These are phyloP conservation scores for Talaromyces sp. DNA, from an alignment of 2,329 filamentous ascomycete species.

Conservation along the genomic window DNA sequence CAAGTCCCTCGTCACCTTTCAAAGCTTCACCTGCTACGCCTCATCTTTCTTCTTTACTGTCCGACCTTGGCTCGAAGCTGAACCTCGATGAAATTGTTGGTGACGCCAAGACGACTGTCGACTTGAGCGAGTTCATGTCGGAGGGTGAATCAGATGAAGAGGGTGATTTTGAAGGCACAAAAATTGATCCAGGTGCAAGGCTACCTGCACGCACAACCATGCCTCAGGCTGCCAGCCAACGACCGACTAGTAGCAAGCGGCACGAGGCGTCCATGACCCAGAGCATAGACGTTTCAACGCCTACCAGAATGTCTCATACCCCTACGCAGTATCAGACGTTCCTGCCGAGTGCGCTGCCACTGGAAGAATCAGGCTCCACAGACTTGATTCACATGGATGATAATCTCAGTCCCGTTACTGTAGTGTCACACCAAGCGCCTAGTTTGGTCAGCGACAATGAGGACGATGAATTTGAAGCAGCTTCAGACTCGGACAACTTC, in stretches of 20 bases:
- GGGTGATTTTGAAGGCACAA: conserved; percentile 23
- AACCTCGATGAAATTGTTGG: conserved; percentile 56
- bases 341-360: conserved; percentile 22
- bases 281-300: conserved; percentile 38
- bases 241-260: conserved; percentile 57
- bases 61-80: conserved; percentile 56
- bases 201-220: conserved; percentile 56
- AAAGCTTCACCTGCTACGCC: conserved; percentile 57
- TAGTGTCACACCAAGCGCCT: conserved; percentile 69
- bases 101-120: conserved; percentile 46
- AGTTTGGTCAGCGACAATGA: conserved; percentile 65
- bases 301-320: conserved; percentile 29
- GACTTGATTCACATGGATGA: conserved; percentile 40
- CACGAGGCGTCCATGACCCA: conserved; percentile 37
- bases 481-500: conserved; percentile 62
- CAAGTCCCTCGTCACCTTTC: conserved; percentile 37
- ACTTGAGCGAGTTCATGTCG: conserved; percentile 36
- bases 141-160: conserved; percentile 37
- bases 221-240: conserved; percentile 46
- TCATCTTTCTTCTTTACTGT: conserved; percentile 62
- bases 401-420: conserved; percentile 64
- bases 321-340: conserved; percentile 31
- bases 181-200: conserved; percentile 28
- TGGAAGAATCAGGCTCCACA: conserved; percentile 39
- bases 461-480: conserved; percentile 63